A percentile compares a stretch with the other conserved stretches of the same genome.
These are phyloP conservation scores for Trypethelium eluteriae DNA, from an alignment of 495 filamentous ascomycete genomes.

Conservation along the genomic window DNA sequence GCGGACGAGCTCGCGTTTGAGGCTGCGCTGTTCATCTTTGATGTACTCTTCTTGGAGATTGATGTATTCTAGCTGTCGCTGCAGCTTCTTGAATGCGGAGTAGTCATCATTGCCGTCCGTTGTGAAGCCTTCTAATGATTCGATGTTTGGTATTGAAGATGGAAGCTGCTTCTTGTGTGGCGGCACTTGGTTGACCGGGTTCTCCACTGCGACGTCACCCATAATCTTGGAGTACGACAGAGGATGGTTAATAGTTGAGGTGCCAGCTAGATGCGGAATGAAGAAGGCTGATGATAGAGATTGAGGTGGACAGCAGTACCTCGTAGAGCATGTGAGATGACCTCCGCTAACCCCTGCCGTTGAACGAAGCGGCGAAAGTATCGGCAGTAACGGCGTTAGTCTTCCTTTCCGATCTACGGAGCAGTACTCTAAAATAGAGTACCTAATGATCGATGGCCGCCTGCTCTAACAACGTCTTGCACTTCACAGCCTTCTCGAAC, in stretches of 20 bases:
- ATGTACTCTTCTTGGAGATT: slow-evolving; percentile 99
- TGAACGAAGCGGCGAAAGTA: not conserved
- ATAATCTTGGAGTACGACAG: slow-evolving; percentile 38
- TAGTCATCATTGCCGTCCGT: slow-evolving; percentile 88
- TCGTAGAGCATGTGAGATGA: not conserved
- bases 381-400: not conserved
- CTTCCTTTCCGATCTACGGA: no score
- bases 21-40: slow-evolving; percentile 97
- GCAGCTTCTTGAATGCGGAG: slow-evolving; percentile 85
- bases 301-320: not conserved
- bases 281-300: not conserved
- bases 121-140: slow-evolving; percentile 71
- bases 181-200: slow-evolving; percentile 59
- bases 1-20: slow-evolving; percentile 93
- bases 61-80: slow-evolving; percentile 93
- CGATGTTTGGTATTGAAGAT: slow-evolving; percentile 81
- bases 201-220: slow-evolving; percentile 80
- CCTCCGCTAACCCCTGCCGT: not conserved
- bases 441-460: no score
- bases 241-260: not conserved
- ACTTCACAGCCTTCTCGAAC: no score
- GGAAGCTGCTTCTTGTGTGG: slow-evolving; percentile 67
- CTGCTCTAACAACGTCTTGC: no score
- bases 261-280: not conserved
- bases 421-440: no score